A percentile compares a stretch with the other conserved stretches of the same genome.
phyloP scores from a whole-genome alignment of 306 rosid genomes.

The Rosa persica region DNA sequence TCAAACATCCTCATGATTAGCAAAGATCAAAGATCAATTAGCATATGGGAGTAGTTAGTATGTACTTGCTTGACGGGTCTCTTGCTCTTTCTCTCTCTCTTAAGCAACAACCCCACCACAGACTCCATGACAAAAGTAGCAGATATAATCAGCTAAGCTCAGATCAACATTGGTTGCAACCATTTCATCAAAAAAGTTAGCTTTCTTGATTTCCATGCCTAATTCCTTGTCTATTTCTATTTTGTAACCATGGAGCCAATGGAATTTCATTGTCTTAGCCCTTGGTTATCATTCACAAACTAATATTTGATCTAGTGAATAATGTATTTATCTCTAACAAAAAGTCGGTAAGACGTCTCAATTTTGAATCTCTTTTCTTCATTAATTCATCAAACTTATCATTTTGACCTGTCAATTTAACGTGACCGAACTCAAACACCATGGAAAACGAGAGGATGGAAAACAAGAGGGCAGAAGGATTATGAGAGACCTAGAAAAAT shows the following conservation, averaged over 20 bases:
- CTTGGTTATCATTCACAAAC: background rate
- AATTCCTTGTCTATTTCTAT: background rate
- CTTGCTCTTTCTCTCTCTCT: background rate
- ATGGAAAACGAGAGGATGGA: too few relatives aligned
- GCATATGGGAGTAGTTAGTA: background rate
- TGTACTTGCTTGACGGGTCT: background rate
- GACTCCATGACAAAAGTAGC: background rate
- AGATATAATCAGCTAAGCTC: background rate
- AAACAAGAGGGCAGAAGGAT: too few relatives aligned
- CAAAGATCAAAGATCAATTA: background rate
- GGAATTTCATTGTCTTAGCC: background rate
- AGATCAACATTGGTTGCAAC: background rate
- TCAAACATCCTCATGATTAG: background rate
- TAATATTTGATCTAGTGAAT: background rate
- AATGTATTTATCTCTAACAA: too few relatives aligned
- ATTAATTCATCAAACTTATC: background rate
- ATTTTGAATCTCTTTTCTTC: background rate
- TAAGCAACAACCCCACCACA: background rate
- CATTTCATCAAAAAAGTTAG: background rate
- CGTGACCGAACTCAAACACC: too few relatives aligned
- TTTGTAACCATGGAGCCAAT: background rate
- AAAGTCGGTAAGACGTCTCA: background rate
- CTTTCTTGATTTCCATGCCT: background rate
- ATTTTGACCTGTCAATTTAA: background rate
- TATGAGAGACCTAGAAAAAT: too few relatives aligned